Evolutionary conservation across 2,329 filamentous ascomycete species (phyloP).

Genomic region (Aspergillus clavatus): DNA sequence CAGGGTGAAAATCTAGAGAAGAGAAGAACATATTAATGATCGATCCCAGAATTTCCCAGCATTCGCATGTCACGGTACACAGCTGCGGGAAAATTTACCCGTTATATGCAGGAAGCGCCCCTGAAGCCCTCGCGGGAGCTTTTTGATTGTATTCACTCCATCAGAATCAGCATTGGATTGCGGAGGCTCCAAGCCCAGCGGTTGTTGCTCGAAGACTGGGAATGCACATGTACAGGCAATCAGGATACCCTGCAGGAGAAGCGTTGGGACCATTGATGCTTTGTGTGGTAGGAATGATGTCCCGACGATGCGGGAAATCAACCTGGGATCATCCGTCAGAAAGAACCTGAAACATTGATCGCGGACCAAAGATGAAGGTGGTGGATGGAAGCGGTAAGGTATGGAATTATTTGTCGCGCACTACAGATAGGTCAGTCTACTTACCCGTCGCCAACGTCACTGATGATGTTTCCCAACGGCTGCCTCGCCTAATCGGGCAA

Average conservation of each 20-base stretch:
- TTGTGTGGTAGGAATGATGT: neutral
- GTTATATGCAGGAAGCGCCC: slow-evolving; percentile 38
- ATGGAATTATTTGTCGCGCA: neutral
- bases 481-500: neutral
- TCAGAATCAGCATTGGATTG: slow-evolving; percentile 4
- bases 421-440: too few species aligned
- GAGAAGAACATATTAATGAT: slow-evolving; percentile 36
- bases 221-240: slow-evolving; percentile 13
- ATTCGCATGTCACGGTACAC: slow-evolving; percentile 8
- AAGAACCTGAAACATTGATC: neutral
- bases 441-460: neutral
- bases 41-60: neutral
- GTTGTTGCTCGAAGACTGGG: slow-evolving; percentile 16
- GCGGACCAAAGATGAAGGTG: neutral
- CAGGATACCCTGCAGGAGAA: slow-evolving; percentile 11
- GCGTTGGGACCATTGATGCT: slow-evolving; percentile 18
- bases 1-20: slow-evolving; percentile 77
- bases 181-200: slow-evolving; percentile 7
- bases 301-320: slow-evolving; percentile 5
- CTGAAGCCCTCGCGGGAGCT: slow-evolving; percentile 16
- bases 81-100: slow-evolving; percentile 17
- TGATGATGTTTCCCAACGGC: neutral
- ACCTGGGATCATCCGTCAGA: neutral
- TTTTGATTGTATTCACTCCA: neutral
- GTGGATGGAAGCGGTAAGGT: neutral